Base-by-base conservation (phyloP, 2,329 filamentous ascomycete genomes). In the Periconia macrospinosa region DNA sequence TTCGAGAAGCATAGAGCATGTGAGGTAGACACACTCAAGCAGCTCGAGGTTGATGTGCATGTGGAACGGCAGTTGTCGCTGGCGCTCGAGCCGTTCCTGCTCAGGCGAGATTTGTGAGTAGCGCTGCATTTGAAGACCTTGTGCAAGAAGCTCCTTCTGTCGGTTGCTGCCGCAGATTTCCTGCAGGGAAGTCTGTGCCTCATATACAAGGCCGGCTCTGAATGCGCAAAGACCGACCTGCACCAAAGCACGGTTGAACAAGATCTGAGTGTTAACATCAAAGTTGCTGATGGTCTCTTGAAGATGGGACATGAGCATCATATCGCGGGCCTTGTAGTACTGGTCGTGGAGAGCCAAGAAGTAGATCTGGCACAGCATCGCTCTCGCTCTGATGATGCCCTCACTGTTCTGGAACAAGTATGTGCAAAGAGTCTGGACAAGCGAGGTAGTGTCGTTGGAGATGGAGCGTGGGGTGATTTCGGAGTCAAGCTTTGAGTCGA, bases 41-140 rank as follows among this genome's bases (percentile, higher is more conserved):
- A 99, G 86, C 77, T 99, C 94, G 49, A 99, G 85, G 82, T 99
- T 99, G 83, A 99, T 99, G 84, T 99, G 94, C 92, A 99, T 97
- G 82, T 99, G 94, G 87, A 99, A 99, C 37, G 94, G 94, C 63
- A 99, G 85, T 79, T 99, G 94, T 68, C 94, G 88, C 79, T 97
- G 93, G 74, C 94, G 91, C 81, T 99, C 94, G 40, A 97, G 84
- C 62, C 93, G 90, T 81, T 99, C 94, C 78, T 99, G 94, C 78
- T 99, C 94, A 17, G 94, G 94, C 35, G 92, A 94, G 57, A 99
- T 94, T 70, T 96, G 92, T 68, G 86, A 93, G 80, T 92, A 99
- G 65, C 94, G 86, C 81, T 99, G 94, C 75, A 99, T 94, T 82
- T 97, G 96, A 58, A 99, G 91, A 75, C 94, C 95, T 78, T 99